Percentiles rank a stretch among this genome's conserved stretches.
Conservation (phyloP, 306 rosid species). For the Spatholobus suberectus region DNA sequence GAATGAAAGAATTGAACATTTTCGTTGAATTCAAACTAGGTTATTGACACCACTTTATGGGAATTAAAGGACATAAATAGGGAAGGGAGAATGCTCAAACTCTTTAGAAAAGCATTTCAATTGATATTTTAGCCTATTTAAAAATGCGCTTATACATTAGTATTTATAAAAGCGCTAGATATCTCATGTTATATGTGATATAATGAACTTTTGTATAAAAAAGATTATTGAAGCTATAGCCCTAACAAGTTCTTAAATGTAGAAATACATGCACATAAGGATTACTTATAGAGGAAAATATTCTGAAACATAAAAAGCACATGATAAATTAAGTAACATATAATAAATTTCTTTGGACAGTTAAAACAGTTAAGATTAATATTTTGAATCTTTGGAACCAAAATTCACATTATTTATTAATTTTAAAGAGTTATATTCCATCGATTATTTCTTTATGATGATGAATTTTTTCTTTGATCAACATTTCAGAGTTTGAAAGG, state of each 20-base stretch:
- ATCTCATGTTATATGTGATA: neutral
- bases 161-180: too few relatives aligned
- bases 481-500: neutral
- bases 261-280: neutral
- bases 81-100: neutral
- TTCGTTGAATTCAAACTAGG: too few relatives aligned
- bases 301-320: neutral
- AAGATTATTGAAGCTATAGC: too few relatives aligned
- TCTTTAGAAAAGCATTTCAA: too few relatives aligned
- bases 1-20: too few relatives aligned
- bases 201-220: neutral
- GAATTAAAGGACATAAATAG: neutral
- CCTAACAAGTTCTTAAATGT: neutral
- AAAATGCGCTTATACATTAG: neutral
- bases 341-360: too few relatives aligned
- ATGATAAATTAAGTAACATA: neutral
- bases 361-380: neutral
- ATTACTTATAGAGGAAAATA: too few relatives aligned
- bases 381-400: neutral
- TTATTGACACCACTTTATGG: too few relatives aligned
- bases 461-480: neutral
- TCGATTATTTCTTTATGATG: neutral
- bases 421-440: neutral
- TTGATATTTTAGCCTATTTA: neutral
- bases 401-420: neutral